These are phyloP conservation scores for Mollisiaceae sp. DNA, from an alignment of 2,329 filamentous ascomycete genomes.

Conservation along the genomic window DNA sequence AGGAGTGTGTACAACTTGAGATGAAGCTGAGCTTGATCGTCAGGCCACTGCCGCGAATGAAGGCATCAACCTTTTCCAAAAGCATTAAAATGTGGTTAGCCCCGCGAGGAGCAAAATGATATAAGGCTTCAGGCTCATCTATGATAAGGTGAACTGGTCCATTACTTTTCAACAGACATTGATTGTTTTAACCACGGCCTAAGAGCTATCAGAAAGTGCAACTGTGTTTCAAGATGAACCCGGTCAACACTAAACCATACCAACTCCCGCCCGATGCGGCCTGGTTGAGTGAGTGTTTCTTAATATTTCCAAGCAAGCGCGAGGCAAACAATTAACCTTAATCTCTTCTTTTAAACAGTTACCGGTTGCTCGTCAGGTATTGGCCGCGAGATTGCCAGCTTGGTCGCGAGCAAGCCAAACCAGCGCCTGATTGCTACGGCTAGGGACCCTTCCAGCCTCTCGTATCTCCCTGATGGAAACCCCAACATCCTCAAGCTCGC, in stretches of 20 bases:
- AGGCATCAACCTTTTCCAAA: neutral
- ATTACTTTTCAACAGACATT: neutral
- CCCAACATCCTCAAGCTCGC: conserved; percentile 50
- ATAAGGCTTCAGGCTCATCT: neutral
- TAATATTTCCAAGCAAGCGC: neutral
- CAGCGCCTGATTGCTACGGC: conserved; percentile 55
- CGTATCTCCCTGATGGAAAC: conserved; percentile 45
- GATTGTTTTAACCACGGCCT: neutral
- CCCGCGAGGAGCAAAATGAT: neutral
- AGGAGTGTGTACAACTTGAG: neutral
- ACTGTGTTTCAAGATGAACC: conserved; percentile 36
- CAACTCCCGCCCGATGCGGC: conserved; percentile 45
- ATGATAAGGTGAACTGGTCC: neutral
- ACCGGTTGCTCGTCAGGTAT: conserved; percentile 57
- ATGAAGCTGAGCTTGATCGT: neutral
- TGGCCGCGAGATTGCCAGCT: conserved; percentile 47
- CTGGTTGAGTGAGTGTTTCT: conserved; percentile 46
- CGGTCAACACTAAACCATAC: conserved; percentile 43
- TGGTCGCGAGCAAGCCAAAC: conserved; percentile 45
- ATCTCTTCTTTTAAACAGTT: conserved; percentile 41
- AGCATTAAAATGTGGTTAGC: no score
- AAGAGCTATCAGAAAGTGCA: neutral
- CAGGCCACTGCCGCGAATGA: neutral
- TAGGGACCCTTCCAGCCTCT: conserved; percentile 49
- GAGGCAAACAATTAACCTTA: conserved; percentile 21